phyloP scores from a whole-genome alignment of 805 yeast species.

The Suhomyces sp. region DNA sequence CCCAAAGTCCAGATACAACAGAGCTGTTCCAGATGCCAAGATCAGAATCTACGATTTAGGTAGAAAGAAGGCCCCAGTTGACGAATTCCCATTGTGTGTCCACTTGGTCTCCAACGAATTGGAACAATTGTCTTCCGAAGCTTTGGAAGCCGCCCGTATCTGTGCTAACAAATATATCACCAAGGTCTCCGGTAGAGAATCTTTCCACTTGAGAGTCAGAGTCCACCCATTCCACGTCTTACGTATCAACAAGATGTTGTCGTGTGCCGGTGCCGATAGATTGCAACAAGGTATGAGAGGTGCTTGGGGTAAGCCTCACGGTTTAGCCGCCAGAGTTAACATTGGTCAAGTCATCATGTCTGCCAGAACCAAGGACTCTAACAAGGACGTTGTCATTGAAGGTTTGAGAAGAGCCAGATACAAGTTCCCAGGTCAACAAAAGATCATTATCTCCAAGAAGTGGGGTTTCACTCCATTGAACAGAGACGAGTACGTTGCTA shows the following conservation, averaged over 20 bases:
- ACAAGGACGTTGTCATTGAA: constrained; percentile 97
- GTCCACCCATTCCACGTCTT: constrained; percentile 99
- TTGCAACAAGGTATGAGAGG: constrained; percentile 99
- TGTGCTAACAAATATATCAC: constrained; percentile 99
- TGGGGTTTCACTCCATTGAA: constrained; percentile 99
- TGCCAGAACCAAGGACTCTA: constrained; percentile 95
- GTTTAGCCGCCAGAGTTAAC: constrained; percentile 98
- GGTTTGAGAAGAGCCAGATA: constrained; percentile 99
- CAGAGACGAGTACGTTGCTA: constrained; percentile 94
- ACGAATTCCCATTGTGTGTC: constrained; percentile 99
- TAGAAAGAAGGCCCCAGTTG: constrained; percentile 99
- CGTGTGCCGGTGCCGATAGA: constrained; percentile 99
- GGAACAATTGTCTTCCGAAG: constrained; percentile 99
- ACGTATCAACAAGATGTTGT: constrained; percentile 99
- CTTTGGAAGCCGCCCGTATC: constrained; percentile 99
- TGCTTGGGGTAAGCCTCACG: constrained; percentile 99
- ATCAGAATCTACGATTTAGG: constrained; percentile 99
- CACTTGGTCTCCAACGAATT: constrained; percentile 99
- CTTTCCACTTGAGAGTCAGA: constrained; percentile 99
- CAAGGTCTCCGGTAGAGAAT: constrained; percentile 96
- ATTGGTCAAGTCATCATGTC: constrained; percentile 98
- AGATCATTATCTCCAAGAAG: constrained; percentile 97
- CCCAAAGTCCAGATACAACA: constrained; percentile 99
- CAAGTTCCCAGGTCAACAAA: constrained; percentile 99
- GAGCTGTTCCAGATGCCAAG: constrained; percentile 99